A percentile compares a stretch with the other conserved stretches of the same genome.
Evolutionary conservation across 1,284 basidiomycete species (phyloP).

Genomic region (Takashimella koratensis): DNA sequence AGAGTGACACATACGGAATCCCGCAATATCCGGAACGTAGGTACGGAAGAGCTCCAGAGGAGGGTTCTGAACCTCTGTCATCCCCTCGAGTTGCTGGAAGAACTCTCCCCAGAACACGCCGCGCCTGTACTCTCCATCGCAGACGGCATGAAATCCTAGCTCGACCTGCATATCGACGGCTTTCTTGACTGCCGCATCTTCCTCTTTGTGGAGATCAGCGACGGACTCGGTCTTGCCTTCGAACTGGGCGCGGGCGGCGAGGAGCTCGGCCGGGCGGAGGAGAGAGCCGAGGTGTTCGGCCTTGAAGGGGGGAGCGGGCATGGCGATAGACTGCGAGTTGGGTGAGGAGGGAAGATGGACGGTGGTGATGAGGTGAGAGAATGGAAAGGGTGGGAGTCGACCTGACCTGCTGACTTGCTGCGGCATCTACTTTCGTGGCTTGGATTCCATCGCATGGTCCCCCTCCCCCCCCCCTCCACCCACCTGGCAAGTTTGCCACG

Average conservation of each 20-base stretch:
- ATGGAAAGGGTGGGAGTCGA: too few relatives aligned
- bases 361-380: too few relatives aligned
- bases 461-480: too few relatives aligned
- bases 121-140: constrained; percentile 48
- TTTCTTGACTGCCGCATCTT: constrained; percentile 47
- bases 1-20: too few relatives aligned
- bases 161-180: constrained; percentile 42
- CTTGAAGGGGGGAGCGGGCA: constrained; percentile 36
- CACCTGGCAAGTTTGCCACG: too few relatives aligned
- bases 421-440: too few relatives aligned
- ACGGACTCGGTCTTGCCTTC: constrained; percentile 33
- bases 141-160: constrained; percentile 40
- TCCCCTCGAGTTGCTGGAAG: constrained; percentile 62
- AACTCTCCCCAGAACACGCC: constrained; percentile 53
- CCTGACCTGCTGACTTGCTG: too few relatives aligned
- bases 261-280: constrained; percentile 37
- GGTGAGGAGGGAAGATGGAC: not conserved
- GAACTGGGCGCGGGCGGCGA: constrained; percentile 28
- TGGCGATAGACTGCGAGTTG: constrained; percentile 3
- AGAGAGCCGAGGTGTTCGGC: constrained; percentile 46
- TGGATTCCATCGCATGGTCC: too few relatives aligned
- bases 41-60: constrained; percentile 29
- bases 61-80: constrained; percentile 59
- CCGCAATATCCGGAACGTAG: constrained; percentile 26
- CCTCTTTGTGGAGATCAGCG: constrained; percentile 35